Evolutionary conservation across 2,329 filamentous ascomycete species (phyloP).

Genomic region (Apiospora marii): DNA sequence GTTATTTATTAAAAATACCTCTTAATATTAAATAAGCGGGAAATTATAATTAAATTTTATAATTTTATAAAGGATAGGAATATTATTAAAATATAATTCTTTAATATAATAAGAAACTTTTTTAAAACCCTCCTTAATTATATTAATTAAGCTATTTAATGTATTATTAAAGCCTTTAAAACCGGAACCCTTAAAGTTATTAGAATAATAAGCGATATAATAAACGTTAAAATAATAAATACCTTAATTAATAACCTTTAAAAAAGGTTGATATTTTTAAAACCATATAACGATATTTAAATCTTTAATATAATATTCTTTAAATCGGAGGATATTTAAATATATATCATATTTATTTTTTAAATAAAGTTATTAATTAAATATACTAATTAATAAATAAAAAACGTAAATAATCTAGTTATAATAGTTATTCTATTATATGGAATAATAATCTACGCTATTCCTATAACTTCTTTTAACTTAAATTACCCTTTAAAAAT

Average conservation of each 20-base stretch:
- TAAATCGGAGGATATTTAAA: background rate
- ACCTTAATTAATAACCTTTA: background rate
- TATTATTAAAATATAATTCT: too few relatives aligned
- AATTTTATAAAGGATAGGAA: background rate
- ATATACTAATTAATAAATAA: background rate
- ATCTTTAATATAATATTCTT: background rate
- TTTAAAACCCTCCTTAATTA: background rate
- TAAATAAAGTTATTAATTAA: background rate
- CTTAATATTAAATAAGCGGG: too few relatives aligned
- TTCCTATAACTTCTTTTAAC: background rate
- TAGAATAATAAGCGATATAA: too few relatives aligned
- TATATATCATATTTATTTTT: background rate
- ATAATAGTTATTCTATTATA: background rate
- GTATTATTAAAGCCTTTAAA: background rate
- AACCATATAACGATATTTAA: background rate
- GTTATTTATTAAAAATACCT: too few relatives aligned
- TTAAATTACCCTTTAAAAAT: background rate
- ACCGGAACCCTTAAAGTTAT: too few relatives aligned
- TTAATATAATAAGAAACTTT: background rate
- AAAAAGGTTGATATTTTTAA: background rate
- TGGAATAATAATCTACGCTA: background rate
- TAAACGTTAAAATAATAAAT: background rate
- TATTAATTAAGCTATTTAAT: background rate
- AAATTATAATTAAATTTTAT: background rate
- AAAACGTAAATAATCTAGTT: background rate